These are phyloP conservation scores for Centella asiatica DNA, from an alignment of 129 eudicot genomes.

Conservation along the genomic window DNA sequence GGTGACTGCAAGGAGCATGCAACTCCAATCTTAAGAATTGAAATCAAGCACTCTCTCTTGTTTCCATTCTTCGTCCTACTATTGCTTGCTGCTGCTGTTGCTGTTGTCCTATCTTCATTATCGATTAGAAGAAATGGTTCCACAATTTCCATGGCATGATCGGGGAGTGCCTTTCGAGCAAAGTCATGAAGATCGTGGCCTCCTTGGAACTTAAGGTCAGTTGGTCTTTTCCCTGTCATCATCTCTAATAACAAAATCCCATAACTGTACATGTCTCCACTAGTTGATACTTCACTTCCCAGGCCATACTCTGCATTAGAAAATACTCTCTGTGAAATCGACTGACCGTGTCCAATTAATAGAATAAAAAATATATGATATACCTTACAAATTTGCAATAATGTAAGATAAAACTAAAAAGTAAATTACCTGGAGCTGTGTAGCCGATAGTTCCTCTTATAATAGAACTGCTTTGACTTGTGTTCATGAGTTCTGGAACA, in stretches of 20 bases:
- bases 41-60: constrained; percentile 15
- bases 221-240: constrained; percentile 20
- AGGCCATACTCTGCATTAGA: constrained; percentile 37
- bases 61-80: constrained; percentile 1
- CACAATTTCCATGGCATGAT: constrained; percentile 17
- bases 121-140: constrained; percentile 25
- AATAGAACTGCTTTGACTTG: constrained; percentile 22
- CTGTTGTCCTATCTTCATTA: background rate
- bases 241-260: too few species aligned
- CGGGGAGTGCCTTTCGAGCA: constrained; percentile 21
- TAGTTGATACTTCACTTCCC: constrained; percentile 25
- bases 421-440: constrained; percentile 36
- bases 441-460: constrained; percentile 47
- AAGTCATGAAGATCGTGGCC: constrained; percentile 24
- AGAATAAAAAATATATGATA: background rate
- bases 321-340: background rate
- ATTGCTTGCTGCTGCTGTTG: background rate
- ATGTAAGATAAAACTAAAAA: too few species aligned
- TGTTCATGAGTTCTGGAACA: constrained; percentile 20
- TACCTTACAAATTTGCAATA: background rate
- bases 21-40: constrained; percentile 31
- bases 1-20: constrained; percentile 42
- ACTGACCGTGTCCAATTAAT: background rate
- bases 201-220: constrained; percentile 8
- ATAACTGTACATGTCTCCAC: constrained; percentile 25